phyloP scores from a whole-genome alignment of 805 yeast genomes.

The Hagleromyces aurorensis region DNA sequence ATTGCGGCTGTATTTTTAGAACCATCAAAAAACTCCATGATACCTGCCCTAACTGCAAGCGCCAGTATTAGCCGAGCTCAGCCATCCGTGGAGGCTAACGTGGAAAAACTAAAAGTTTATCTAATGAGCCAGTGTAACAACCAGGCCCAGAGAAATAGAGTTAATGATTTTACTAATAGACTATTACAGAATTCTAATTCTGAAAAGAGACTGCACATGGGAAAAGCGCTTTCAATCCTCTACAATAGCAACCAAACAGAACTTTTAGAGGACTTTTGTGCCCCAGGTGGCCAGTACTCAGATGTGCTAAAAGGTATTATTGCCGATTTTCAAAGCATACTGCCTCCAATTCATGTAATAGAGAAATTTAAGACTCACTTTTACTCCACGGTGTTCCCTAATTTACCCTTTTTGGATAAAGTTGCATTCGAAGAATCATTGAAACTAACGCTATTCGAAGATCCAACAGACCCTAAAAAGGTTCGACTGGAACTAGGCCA shows the following conservation, averaged over 20 bases:
- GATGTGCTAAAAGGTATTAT: constrained; percentile 19
- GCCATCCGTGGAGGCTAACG: constrained; percentile 18
- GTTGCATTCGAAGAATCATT: constrained; percentile 27
- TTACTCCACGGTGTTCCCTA: constrained; percentile 23
- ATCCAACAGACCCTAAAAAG: constrained; percentile 15
- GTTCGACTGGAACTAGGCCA: constrained; percentile 22
- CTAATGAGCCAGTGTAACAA: constrained; percentile 21
- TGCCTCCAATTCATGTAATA: constrained; percentile 24
- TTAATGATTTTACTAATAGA: constrained; percentile 24
- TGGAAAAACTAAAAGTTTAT: constrained; percentile 19
- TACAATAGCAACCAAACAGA: constrained; percentile 18
- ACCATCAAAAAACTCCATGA: constrained; percentile 24
- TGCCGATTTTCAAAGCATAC: constrained; percentile 14
- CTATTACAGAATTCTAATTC: constrained; percentile 21
- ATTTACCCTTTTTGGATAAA: constrained; percentile 24
- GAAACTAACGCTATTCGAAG: constrained; percentile 13
- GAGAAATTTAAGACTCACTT: constrained; percentile 23
- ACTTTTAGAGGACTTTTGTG: constrained; percentile 25
- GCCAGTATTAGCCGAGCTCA: constrained; percentile 23
- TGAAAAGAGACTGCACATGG: constrained; percentile 15
- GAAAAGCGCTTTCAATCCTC: constrained; percentile 17
- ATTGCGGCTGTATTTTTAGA: constrained; percentile 25
- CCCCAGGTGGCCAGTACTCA: constrained; percentile 21
- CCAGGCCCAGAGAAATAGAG: constrained; percentile 16
- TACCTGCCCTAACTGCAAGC: constrained; percentile 24